phyloP scores from a whole-genome alignment of 805 yeast species.

The Metschnikowia orientalis region DNA sequence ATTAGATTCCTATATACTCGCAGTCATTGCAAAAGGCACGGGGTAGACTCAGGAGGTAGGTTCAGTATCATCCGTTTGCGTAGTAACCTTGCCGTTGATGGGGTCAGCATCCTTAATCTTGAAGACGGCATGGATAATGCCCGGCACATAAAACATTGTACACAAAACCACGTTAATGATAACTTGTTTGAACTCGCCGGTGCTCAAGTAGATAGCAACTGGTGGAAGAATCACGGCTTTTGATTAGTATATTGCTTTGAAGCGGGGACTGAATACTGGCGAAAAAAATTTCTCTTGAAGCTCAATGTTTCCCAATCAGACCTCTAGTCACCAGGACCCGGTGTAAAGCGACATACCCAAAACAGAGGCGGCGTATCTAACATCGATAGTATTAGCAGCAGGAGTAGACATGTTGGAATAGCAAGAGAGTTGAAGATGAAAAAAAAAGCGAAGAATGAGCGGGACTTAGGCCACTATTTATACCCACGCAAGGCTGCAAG shows the following conservation, averaged over 20 bases:
- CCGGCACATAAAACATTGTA: conserved; percentile 2
- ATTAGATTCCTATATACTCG: too few relatives aligned
- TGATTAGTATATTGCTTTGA: background rate
- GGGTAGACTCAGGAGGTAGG: background rate
- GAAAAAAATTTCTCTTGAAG: too few relatives aligned
- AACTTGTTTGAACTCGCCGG: background rate
- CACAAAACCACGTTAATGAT: conserved; percentile 4
- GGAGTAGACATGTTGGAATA: conserved; percentile 1
- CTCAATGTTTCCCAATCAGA: too few relatives aligned
- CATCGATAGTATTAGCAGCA: conserved; percentile 2
- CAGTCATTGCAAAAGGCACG: too few relatives aligned
- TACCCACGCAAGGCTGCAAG: too few relatives aligned
- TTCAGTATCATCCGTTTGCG: background rate
- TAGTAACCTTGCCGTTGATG: background rate
- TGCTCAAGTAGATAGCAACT: conserved; percentile 2
- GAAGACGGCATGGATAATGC: conserved; percentile 3
- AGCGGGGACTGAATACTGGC: background rate
- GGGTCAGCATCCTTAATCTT: conserved; percentile 2
- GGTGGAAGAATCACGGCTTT: conserved; percentile 4
- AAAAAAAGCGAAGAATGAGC: too few relatives aligned
- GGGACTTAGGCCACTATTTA: too few relatives aligned
- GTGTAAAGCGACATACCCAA: too few relatives aligned
- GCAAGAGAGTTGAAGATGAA: background rate
- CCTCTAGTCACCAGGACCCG: too few relatives aligned
- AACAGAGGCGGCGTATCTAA: conserved; percentile 5